Percentiles rank a stretch among this genome's conserved stretches.
Evolutionary conservation across 2,329 filamentous ascomycete genomes (phyloP).

Genomic region (Waltergamsia citrina): DNA sequence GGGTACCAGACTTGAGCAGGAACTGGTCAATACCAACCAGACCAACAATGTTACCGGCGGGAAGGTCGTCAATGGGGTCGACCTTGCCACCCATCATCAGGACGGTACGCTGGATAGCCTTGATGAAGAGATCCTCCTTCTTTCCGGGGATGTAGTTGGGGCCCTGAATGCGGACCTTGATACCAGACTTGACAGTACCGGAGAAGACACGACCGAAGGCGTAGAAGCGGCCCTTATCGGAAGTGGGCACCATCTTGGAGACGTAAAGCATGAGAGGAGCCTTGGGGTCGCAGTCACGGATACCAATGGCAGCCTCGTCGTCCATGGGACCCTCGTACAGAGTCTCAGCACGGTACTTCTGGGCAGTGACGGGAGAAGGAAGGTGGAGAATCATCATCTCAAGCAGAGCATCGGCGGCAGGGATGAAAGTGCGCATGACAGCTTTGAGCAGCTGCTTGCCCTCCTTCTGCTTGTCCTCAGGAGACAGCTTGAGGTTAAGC

Average conservation of each 20-base stretch:
- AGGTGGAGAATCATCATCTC: conserved; percentile 99
- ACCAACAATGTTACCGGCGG: conserved; percentile 99
- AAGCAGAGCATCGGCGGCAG: conserved; percentile 92
- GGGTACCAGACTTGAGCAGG: conserved; percentile 99
- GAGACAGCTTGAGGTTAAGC: conserved; percentile 84
- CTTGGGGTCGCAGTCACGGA: conserved; percentile 97
- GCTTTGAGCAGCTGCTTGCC: conserved; percentile 97
- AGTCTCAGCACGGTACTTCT: conserved; percentile 97
- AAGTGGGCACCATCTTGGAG: conserved; percentile 99
- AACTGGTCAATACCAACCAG: conserved; percentile 99
- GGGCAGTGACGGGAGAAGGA: conserved; percentile 88
- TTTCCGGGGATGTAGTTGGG: conserved; percentile 97
- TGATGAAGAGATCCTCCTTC: conserved; percentile 99
- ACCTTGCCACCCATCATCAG: conserved; percentile 99
- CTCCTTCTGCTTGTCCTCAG: conserved; percentile 85
- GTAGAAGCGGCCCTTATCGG: conserved; percentile 99
- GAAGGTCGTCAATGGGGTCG: conserved; percentile 98
- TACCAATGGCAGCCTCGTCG: conserved; percentile 87
- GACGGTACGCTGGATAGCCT: conserved; percentile 98
- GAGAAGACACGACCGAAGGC: conserved; percentile 99
- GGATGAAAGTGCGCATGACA: conserved; percentile 98
- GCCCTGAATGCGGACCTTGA: conserved; percentile 99
- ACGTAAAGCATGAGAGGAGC: conserved; percentile 99
- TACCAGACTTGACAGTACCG: conserved; percentile 92
- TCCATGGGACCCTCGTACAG: conserved; percentile 96